phyloP scores from a whole-genome alignment of 441 rosid genomes.

The Adansonia gregorii region DNA sequence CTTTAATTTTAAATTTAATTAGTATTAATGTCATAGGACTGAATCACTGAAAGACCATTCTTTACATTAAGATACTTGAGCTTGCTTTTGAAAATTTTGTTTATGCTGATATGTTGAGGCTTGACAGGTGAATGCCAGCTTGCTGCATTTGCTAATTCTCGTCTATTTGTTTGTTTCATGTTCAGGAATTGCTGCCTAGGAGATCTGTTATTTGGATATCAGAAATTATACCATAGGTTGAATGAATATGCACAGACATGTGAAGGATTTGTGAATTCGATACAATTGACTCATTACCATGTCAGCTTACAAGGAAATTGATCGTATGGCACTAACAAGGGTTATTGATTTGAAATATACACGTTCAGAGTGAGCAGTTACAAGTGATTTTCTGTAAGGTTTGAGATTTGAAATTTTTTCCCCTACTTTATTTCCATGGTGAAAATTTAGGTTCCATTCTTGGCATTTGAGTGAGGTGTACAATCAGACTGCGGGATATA shows the following conservation, averaged over 20 bases:
- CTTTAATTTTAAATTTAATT: neutral
- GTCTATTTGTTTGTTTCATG: conserved; percentile 24
- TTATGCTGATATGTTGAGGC: neutral
- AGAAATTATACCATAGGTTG: conserved; percentile 47
- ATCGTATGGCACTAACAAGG: conserved; percentile 46
- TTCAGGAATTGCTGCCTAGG: conserved; percentile 74
- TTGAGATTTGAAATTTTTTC: conserved; percentile 42
- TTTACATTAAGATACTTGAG: neutral
- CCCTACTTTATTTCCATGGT: conserved; percentile 31
- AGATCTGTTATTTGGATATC: conserved; percentile 46
- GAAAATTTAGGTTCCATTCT: conserved; percentile 42
- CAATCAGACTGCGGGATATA: conserved; percentile 57
- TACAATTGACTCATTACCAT: conserved; percentile 35
- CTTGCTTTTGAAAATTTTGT: neutral
- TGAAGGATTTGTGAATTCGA: conserved; percentile 44
- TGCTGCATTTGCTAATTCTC: conserved; percentile 13
- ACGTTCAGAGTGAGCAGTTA: conserved; percentile 45
- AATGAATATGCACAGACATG: conserved; percentile 38
- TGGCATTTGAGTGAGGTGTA: conserved; percentile 62
- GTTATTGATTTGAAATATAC: conserved; percentile 44
- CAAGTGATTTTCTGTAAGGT: conserved; percentile 52
- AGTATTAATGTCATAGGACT: neutral
- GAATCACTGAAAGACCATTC: neutral
- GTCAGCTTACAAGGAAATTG: conserved; percentile 41
- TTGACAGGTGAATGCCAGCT: conserved; percentile 1